Conservation (phyloP, 2,329 filamentous ascomycete species). For the Elsinoe australis region DNA sequence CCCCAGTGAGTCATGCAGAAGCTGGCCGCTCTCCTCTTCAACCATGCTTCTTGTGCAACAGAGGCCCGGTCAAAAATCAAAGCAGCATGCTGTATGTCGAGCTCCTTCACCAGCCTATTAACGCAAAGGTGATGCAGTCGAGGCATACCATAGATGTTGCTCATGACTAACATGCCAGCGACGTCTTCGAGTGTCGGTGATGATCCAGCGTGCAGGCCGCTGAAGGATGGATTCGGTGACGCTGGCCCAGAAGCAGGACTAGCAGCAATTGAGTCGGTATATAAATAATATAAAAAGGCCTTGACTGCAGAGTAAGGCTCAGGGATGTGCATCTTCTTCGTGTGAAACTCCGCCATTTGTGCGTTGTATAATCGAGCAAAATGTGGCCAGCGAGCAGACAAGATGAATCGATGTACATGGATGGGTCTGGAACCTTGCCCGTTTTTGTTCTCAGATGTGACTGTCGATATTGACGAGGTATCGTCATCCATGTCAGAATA, state of each 20-base stretch:
- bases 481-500: constrained; percentile 37
- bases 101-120: constrained; percentile 78
- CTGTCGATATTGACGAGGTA: not conserved
- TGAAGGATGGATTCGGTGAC: constrained; percentile 13
- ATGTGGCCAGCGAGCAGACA: constrained; percentile 93
- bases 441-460: constrained; percentile 36
- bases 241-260: constrained; percentile 25
- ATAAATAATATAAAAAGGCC: constrained; percentile 91
- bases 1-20: constrained; percentile 96
- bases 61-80: constrained; percentile 93
- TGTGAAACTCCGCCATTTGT: constrained; percentile 96
- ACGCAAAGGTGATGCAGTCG: constrained; percentile 86
- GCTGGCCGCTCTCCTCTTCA: constrained; percentile 75
- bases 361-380: constrained; percentile 86
- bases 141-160: constrained; percentile 95
- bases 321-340: constrained; percentile 94
- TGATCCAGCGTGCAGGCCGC: constrained; percentile 22
- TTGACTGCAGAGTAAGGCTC: constrained; percentile 92
- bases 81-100: constrained; percentile 90
- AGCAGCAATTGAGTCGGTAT: constrained; percentile 75
- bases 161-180: constrained; percentile 91
- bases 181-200: constrained; percentile 67
- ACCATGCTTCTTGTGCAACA: constrained; percentile 85
- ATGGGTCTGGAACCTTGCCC: constrained; percentile 69
- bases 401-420: constrained; percentile 88